Evolutionary conservation across 2,329 filamentous ascomycete genomes (phyloP).

Genomic region (Sporothrix pallida): DNA sequence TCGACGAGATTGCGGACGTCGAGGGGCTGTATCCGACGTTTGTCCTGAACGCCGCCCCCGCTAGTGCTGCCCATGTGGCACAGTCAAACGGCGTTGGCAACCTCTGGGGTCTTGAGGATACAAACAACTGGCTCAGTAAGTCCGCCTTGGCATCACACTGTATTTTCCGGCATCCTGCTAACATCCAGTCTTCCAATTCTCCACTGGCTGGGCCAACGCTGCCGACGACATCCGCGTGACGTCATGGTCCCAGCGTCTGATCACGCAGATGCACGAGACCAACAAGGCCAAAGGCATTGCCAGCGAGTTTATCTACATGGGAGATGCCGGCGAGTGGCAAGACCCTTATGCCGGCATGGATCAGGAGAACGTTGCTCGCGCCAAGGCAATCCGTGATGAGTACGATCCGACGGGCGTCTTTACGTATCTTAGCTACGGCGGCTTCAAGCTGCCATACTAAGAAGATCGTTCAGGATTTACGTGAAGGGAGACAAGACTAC

Average conservation of each 20-base stretch:
- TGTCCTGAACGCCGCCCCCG: constrained; percentile 42
- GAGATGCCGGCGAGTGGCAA: constrained; percentile 48
- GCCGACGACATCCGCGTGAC: constrained; percentile 48
- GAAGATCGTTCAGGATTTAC: no score
- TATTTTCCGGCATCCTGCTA: background rate
- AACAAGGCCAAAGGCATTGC: constrained; percentile 44
- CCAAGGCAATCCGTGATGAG: constrained; percentile 30
- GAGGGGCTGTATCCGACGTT: constrained; percentile 48
- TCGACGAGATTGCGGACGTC: constrained; percentile 46
- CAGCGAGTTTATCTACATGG: constrained; percentile 48
- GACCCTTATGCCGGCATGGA: constrained; percentile 46
- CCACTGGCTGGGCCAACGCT: constrained; percentile 43
- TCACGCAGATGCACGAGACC: constrained; percentile 43
- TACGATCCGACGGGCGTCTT: constrained; percentile 39
- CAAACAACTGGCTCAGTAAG: constrained; percentile 27
- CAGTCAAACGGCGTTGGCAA: constrained; percentile 49
- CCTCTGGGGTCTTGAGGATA: constrained; percentile 45
- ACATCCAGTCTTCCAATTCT: constrained; percentile 25
- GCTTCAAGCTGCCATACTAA: constrained; percentile 42
- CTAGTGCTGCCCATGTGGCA: constrained; percentile 40
- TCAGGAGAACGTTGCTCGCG: constrained; percentile 42
- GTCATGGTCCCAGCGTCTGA: constrained; percentile 43
- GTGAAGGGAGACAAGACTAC: no score
- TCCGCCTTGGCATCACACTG: background rate
- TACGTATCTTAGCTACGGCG: constrained; percentile 46